Conservation (phyloP, 768 basidiomycete genomes). For the Thelephora ganbajun region DNA sequence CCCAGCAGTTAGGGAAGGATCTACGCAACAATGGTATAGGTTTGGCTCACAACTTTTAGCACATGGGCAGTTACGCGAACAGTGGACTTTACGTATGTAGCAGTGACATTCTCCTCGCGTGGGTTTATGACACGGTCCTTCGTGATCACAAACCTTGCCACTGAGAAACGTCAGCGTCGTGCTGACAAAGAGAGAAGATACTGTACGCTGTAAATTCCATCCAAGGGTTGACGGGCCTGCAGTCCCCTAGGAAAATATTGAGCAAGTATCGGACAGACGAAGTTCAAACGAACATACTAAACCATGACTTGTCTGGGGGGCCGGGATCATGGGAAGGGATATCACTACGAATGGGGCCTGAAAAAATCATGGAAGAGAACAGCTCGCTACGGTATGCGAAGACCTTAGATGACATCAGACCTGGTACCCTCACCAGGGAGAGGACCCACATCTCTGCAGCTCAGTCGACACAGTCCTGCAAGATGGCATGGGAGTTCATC, state of each 20-base stretch:
- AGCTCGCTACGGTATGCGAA: conserved; percentile 12
- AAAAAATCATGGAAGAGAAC: conserved; percentile 6
- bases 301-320: neutral
- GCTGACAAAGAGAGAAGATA: neutral
- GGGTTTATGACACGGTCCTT: conserved; percentile 28
- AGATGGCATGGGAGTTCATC: conserved; percentile 36
- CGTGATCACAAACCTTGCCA: conserved; percentile 27
- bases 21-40: neutral
- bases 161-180: neutral
- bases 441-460: conserved; percentile 30
- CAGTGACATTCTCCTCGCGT: conserved; percentile 24
- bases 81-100: conserved; percentile 23
- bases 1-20: conserved; percentile 4
- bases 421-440: neutral
- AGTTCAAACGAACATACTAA: neutral
- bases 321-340: too few species aligned
- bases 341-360: too few species aligned
- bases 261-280: neutral
- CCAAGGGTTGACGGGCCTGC: neutral
- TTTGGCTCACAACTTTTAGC: conserved; percentile 22
- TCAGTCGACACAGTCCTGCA: conserved; percentile 30
- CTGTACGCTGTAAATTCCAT: neutral
- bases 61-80: conserved; percentile 36
- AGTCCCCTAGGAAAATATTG: neutral
- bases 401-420: conserved; percentile 3